Evolutionary conservation across 2,329 filamentous ascomycete genomes (phyloP).

Genomic region (Trichophyton equinum): DNA sequence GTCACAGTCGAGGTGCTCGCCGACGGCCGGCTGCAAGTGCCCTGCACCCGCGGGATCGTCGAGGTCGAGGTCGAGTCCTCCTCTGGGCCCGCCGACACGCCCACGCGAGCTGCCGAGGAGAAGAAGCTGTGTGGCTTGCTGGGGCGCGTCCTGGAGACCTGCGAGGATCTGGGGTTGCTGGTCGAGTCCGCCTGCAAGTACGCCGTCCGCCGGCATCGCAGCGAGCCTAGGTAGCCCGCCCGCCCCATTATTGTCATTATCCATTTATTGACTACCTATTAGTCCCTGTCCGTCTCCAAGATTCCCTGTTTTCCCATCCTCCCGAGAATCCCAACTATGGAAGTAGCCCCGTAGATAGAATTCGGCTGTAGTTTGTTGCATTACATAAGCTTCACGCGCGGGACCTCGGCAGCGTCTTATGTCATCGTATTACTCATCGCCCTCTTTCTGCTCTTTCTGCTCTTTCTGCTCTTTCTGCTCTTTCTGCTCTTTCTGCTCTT

Average conservation of each 20-base stretch:
- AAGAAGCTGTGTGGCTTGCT: constrained; percentile 24
- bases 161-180: constrained; percentile 34
- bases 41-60: not conserved
- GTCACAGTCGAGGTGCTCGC: not conserved
- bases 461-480: too few species aligned
- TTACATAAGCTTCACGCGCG: not conserved
- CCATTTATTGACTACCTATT: too few species aligned
- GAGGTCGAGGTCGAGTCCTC: not conserved
- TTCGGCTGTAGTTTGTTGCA: too few species aligned
- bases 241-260: too few species aligned
- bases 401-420: not conserved
- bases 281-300: too few species aligned
- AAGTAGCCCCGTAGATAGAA: not conserved
- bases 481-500: too few species aligned
- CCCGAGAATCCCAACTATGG: not conserved
- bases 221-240: too few species aligned
- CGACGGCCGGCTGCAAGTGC: constrained; percentile 9
- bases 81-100: not conserved
- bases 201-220: constrained; percentile 10
- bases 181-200: constrained; percentile 34
- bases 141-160: constrained; percentile 28
- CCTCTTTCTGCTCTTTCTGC: not conserved
- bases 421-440: constrained; percentile 2
- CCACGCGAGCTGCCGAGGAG: constrained; percentile 1
- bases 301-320: too few species aligned